Evolutionary conservation across 345 rosid genomes (phyloP), one percentile per base, ranked within the genome.

Genomic region (Melastoma malabathricum): DNA sequence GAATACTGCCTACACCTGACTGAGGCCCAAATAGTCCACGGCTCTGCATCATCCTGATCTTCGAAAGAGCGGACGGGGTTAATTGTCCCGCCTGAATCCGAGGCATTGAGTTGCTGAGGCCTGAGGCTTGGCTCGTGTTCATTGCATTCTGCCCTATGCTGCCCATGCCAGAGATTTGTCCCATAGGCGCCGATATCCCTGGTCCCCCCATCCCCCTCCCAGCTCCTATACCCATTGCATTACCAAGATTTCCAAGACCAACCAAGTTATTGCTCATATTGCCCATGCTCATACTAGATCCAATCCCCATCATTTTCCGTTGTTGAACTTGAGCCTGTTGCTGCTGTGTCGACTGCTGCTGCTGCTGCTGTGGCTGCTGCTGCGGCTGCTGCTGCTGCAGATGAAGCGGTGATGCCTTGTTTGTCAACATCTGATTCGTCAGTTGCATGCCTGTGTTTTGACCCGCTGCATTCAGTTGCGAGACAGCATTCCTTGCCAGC

Each of bases 101-200:
- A 72, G 59, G 71, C 64, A 87, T 63, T 9, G 63, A 67, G 56
- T 84, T 73, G 25, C 62, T 52, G 46, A 81, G 51, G 56, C 64
- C 73, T 43, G 83, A 58, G 60, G 77, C 58, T 18, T 79, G 84
- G 55, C 72, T 59, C 52, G 76, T 57, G 68, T 74, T 80, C 75
- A 84, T 50, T 15, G 75, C 61, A 59, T 74, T 90, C 69, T 82
- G 95, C 44, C 84, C 75, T 55, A 76, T 63, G 64, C 71, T 82
- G 50, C 72, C 75, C 29, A 80, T 70, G 52, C 79, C 79, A 27
- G 93, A 56, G 25, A 78, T 67, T 50, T 83, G 47, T 0, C 75
- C 50, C 92, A 86, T 73, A n/a, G 94, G 70, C 44, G 89, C 79
- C 43, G 96, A 78, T 41, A 76, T 82, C 59, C 89, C 89, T 6